A percentile compares a stretch with the other conserved stretches of the same genome.
Evolutionary conservation across 495 filamentous ascomycete species (phyloP).

Genomic region (Aspergillus hancockii): DNA sequence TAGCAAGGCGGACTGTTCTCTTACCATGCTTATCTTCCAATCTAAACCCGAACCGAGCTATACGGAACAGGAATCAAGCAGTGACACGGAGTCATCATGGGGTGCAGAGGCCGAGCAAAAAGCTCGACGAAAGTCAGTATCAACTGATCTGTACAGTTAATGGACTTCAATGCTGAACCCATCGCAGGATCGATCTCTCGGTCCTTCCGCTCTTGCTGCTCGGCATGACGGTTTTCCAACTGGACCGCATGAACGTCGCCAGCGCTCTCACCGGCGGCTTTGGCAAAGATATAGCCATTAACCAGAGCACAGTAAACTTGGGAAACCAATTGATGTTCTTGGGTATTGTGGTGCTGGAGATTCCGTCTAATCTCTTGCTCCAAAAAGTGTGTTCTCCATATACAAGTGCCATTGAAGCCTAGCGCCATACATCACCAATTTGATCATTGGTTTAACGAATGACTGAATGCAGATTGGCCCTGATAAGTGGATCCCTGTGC

Average conservation of each 20-base stretch:
- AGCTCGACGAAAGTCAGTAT: background rate
- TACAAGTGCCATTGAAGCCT: background rate
- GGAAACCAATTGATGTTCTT: slow-evolving; percentile 55
- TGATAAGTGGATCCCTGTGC: slow-evolving; percentile 47
- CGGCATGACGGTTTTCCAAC: slow-evolving; percentile 50
- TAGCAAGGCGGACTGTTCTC: background rate
- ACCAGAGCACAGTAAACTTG: slow-evolving; percentile 55
- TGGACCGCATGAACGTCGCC: slow-evolving; percentile 51
- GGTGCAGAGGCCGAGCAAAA: background rate
- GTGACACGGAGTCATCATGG: background rate
- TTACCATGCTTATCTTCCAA: background rate
- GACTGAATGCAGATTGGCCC: slow-evolving; percentile 43
- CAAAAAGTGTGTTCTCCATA: slow-evolving; percentile 17
- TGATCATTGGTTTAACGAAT: background rate
- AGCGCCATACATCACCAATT: background rate
- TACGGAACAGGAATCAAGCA: background rate
- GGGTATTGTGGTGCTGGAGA: slow-evolving; percentile 55
- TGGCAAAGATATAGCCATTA: slow-evolving; percentile 42
- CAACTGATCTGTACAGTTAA: background rate
- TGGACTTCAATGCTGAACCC: background rate
- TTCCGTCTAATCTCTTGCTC: slow-evolving; percentile 52
- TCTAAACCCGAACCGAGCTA: background rate
- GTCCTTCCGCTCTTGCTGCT: slow-evolving; percentile 49
- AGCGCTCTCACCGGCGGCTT: slow-evolving; percentile 48
- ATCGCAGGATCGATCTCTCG: slow-evolving; percentile 37